Base-by-base conservation (phyloP, 2,329 filamentous ascomycete species). In the Ambrosiella beaveri region DNA sequence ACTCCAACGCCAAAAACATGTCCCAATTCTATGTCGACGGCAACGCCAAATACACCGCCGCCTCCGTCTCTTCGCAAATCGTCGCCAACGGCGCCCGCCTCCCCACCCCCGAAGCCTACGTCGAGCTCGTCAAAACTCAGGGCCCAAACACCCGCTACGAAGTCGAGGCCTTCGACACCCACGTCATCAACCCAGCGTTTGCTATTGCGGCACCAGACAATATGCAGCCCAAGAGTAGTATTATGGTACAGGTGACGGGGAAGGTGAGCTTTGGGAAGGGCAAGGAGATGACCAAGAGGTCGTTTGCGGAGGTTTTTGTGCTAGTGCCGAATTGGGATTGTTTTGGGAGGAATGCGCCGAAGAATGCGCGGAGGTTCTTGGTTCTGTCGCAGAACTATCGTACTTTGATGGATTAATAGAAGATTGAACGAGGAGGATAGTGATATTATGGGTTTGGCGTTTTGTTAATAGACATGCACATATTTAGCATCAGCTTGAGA, bases 291-390 rank as follows among this genome's bases (percentile, higher is more conserved):
- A 77, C 77, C 12, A 77, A 80, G 68, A 80, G 81, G 63, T 81
- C 80, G 40, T 95, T 95, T 68, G 85, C 81, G 65, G 89, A 95
- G 68, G 84, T 78, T 0, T 84, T 95, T 67, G 78, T 94, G 27
- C 73, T 95, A 57, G 85, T 91, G 41, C 88, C 89, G 7, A 87
- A 88, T 70, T 77, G 81, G 78, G 78, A 82, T 62, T 70, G 74
- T 0, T 72, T 76, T 63, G 73, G 71, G 3, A 71, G 71, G 58
- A 80, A 79, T 62, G 55, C 35, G 38, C 44, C 4, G n/a, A 47
- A 47, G 44, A 53, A 53, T 53, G 75, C 78, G 40, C 68, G 75
- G 65, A 74, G 75, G 63, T 86, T 82, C 76, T 69, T 88, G 59
- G 79, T 88, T 63, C 75, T 82, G 66, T 86, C 81, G 62, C 85